phyloP scores from a whole-genome alignment of 306 rosid genomes.

The Sophora flavescens region DNA sequence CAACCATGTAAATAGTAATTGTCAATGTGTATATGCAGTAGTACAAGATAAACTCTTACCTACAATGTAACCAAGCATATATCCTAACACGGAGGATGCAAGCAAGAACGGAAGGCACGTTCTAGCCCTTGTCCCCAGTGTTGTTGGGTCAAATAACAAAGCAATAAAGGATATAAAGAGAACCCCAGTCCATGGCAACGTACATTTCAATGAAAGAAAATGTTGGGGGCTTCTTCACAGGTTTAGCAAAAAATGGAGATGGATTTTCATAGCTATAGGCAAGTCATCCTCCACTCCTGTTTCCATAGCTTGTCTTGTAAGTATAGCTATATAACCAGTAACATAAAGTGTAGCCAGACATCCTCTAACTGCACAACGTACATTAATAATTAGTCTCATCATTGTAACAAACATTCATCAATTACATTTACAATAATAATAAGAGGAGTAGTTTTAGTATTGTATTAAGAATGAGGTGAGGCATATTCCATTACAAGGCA shows the following conservation, averaged over 20 bases:
- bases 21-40: slow-evolving; percentile 1
- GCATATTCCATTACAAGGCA: no score
- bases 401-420: slow-evolving; percentile 13
- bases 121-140: slow-evolving; percentile 77
- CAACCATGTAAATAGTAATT: not conserved
- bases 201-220: no score
- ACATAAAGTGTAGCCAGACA: slow-evolving; percentile 73
- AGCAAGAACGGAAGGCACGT: slow-evolving; percentile 84
- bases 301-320: no score
- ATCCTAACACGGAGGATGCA: slow-evolving; percentile 83
- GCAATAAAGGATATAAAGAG: slow-evolving; percentile 53
- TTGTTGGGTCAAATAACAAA: slow-evolving; percentile 71
- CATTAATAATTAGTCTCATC: slow-evolving; percentile 20
- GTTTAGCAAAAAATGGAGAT: no score
- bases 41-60: slow-evolving; percentile 58
- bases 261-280: no score
- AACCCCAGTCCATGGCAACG: no score
- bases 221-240: no score
- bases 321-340: no score
- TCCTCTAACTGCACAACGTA: slow-evolving; percentile 75
- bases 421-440: no score
- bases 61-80: slow-evolving; percentile 73
- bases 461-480: no score
- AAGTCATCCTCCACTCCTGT: no score
- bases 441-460: no score